A percentile compares a stretch with the other conserved stretches of the same genome.
Conservation (phyloP, 305 asterid genomes). For the Fraxinus baroniana region DNA sequence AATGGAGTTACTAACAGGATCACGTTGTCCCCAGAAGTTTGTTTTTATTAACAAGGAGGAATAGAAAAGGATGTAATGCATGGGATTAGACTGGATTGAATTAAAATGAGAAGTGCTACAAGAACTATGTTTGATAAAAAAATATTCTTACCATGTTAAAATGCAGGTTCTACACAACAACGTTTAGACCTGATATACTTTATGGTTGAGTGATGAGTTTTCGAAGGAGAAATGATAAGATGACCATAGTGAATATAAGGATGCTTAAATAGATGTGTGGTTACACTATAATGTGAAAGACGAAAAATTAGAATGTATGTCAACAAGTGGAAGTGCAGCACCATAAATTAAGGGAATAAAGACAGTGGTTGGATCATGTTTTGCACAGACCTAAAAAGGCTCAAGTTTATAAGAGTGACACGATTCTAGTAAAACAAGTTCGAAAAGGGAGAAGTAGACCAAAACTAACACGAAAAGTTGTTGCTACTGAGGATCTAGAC, state of each 20-base stretch:
- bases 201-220: neutral
- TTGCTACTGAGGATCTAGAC: neutral
- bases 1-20: neutral
- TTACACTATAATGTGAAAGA: neutral
- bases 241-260: neutral
- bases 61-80: neutral
- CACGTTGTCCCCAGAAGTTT: neutral
- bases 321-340: neutral
- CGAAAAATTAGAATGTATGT: neutral
- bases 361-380: neutral
- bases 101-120: neutral
- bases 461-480: neutral
- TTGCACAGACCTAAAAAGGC: neutral
- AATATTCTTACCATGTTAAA: neutral
- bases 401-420: neutral
- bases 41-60: neutral
- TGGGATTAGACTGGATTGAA: neutral
- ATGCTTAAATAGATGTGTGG: neutral
- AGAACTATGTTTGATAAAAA: neutral
- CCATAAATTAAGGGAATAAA: neutral
- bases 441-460: neutral
- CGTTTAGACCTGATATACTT: neutral
- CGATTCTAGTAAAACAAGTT: neutral
- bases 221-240: neutral
- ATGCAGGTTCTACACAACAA: neutral